Percentiles rank a stretch among this genome's conserved stretches.
These are phyloP conservation scores for Aspergillus eucalypticola DNA, from an alignment of 2,329 filamentous ascomycete species.

Conservation along the genomic window DNA sequence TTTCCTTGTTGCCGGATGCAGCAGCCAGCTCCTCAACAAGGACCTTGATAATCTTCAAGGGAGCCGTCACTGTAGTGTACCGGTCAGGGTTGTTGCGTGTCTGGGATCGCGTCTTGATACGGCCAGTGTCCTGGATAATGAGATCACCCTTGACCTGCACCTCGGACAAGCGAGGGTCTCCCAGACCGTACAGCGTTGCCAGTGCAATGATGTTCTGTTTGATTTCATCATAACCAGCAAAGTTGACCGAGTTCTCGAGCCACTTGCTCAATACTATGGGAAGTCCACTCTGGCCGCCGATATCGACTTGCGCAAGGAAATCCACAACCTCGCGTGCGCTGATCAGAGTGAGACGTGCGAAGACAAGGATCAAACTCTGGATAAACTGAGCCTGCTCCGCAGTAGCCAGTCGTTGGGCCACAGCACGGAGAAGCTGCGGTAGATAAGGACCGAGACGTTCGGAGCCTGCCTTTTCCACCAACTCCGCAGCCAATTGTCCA, in stretches of 20 bases:
- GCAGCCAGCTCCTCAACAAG: constrained; percentile 88
- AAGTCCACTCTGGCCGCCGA: constrained; percentile 74
- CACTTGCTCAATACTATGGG: constrained; percentile 90
- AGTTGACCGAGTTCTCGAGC: constrained; percentile 95
- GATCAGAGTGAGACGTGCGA: constrained; percentile 82
- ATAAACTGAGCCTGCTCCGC: constrained; percentile 88
- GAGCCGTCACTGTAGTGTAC: constrained; percentile 82
- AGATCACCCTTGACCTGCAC: constrained; percentile 90
- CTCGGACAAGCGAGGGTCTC: constrained; percentile 75
- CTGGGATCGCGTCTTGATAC: constrained; percentile 92
- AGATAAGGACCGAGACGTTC: constrained; percentile 89
- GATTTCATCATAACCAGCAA: constrained; percentile 98
- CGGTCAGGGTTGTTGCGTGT: constrained; percentile 85
- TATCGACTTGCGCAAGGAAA: constrained; percentile 82
- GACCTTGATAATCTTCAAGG: constrained; percentile 94
- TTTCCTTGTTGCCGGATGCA: constrained; percentile 62
- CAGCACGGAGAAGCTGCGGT: constrained; percentile 81
- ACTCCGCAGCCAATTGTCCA: constrained; percentile 85
- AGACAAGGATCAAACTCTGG: constrained; percentile 92
- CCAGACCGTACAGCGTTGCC: constrained; percentile 84
- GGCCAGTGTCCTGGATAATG: constrained; percentile 73
- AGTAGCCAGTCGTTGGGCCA: constrained; percentile 78
- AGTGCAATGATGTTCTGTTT: constrained; percentile 94
- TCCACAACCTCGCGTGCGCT: constrained; percentile 87
- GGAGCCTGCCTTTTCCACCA: constrained; percentile 92